Base-by-base conservation (phyloP, 1,139 yeast species). In the Sugiyamaella xylanicola region DNA sequence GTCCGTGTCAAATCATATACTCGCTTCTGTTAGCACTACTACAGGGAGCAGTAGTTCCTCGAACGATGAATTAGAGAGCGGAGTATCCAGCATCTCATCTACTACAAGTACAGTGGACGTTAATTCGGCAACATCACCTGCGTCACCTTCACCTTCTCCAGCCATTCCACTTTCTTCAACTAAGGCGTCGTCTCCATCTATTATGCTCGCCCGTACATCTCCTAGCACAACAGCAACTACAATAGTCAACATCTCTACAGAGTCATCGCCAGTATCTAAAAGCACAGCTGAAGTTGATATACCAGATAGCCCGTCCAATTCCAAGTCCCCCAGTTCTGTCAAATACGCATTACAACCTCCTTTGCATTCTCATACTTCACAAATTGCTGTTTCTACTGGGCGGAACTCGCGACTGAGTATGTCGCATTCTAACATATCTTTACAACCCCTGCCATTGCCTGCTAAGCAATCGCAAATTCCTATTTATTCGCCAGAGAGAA, bases 401-500 rank as follows among this genome's bases (percentile, higher is more conserved):
- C 46, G 52, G 9, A 27, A 27, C 29, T 48, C 52, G 4, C 4
- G 39, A 25, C 32, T 42, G 17, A 48, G 46, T 19, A 40, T 40
- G 46, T 16, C 42, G 8, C 17, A 8, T 11, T 39, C 51, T 15
- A 40, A 29, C 2, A 2, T 40, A 19, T 40, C 47, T 3, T 42
- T 50, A 3, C 47, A 16, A 20, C 42, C 48, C 20, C 21, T 43
- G 3, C 37, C 53, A 3, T 8, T 17, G 11, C 37, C 48, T 13
- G 9, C 21, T 9, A 42, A 35, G 25, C 53, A 50, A 8, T 56
- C 59, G 5, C 54, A 53, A 29, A 56, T 56, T n/a, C 59, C 59
- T 22, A 43, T 56, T 16, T 42, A 53, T 21, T 56, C 59, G n/a
- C 57, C 59, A 1, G 57, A 47, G 16, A 37, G 49, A 16, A 49